Evolutionary conservation across 352 stramenopile genomes (phyloP).

Genomic region (Globisporangium emineosum): DNA sequence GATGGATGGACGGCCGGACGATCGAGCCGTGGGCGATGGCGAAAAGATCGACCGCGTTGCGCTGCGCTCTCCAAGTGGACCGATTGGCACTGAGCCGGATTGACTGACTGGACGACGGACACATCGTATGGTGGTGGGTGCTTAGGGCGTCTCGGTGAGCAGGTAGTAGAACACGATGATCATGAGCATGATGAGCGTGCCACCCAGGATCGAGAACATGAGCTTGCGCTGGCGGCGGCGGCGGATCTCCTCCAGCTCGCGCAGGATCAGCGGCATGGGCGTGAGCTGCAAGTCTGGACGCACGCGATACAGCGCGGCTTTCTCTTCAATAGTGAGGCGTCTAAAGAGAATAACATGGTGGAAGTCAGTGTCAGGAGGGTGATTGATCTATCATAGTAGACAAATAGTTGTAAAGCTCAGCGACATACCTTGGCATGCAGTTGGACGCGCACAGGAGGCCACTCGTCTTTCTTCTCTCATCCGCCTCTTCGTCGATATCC

Average conservation of each 20-base stretch:
- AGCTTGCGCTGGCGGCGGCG: constrained; percentile 60
- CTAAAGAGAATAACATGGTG: constrained; percentile 12
- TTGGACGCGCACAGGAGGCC: constrained; percentile 32
- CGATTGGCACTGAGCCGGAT: background rate
- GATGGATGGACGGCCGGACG: background rate
- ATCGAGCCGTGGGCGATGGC: background rate
- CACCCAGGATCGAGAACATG: constrained; percentile 64
- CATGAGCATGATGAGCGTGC: constrained; percentile 65
- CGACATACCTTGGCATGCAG: constrained; percentile 51
- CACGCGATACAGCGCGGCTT: constrained; percentile 64
- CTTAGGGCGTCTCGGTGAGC: constrained; percentile 45
- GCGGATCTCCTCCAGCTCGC: constrained; percentile 59
- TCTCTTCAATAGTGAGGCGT: constrained; percentile 74
- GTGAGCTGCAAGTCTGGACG: constrained; percentile 67
- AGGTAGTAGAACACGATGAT: constrained; percentile 82
- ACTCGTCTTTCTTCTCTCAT: constrained; percentile 22
- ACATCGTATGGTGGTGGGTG: background rate
- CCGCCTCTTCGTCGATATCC: constrained; percentile 34
- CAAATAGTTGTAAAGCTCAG: background rate
- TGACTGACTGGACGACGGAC: background rate
- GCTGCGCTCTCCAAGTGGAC: background rate
- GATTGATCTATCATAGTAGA: background rate
- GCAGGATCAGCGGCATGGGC: constrained; percentile 54
- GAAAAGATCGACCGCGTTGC: background rate
- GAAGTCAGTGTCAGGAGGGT: background rate